A percentile compares a stretch with the other conserved stretches of the same genome.
These are phyloP conservation scores for Rubus parviflorus DNA, from an alignment of 306 rosid species.

Conservation along the genomic window DNA sequence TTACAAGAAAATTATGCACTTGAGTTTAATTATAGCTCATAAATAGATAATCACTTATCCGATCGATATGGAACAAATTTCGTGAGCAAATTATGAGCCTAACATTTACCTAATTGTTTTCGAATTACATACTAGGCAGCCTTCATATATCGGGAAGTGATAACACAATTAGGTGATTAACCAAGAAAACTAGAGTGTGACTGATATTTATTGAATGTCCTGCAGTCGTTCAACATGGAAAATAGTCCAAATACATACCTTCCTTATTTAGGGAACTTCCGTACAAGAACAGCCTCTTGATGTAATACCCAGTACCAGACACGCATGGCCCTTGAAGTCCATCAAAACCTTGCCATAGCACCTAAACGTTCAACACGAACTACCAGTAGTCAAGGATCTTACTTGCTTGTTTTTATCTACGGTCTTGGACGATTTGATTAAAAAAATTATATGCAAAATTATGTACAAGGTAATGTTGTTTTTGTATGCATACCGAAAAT, in stretches of 20 bases:
- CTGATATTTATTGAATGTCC: not conserved
- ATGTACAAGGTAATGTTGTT: not conserved
- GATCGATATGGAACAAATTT: not conserved
- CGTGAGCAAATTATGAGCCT: no score
- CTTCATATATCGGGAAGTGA: not conserved
- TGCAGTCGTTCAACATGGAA: not conserved
- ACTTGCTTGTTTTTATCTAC: no score
- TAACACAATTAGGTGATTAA: not conserved
- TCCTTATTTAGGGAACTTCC: constrained; percentile 25
- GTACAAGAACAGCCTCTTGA: constrained; percentile 48
- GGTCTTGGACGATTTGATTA: not conserved
- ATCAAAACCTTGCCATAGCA: constrained; percentile 50
- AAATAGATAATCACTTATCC: no score
- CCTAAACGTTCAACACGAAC: constrained; percentile 21
- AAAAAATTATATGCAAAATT: not conserved
- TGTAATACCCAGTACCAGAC: constrained; percentile 59
- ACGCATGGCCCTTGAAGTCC: constrained; percentile 63
- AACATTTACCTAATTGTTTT: no score
- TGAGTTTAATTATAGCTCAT: no score
- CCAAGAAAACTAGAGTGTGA: not conserved
- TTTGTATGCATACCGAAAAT: constrained; percentile 35
- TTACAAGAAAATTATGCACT: not conserved
- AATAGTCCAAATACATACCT: no score
- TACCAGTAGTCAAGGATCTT: not conserved
- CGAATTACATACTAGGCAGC: no score